These are phyloP conservation scores for Curvularia sp. DNA, from an alignment of 2,329 filamentous ascomycete species.

Conservation along the genomic window DNA sequence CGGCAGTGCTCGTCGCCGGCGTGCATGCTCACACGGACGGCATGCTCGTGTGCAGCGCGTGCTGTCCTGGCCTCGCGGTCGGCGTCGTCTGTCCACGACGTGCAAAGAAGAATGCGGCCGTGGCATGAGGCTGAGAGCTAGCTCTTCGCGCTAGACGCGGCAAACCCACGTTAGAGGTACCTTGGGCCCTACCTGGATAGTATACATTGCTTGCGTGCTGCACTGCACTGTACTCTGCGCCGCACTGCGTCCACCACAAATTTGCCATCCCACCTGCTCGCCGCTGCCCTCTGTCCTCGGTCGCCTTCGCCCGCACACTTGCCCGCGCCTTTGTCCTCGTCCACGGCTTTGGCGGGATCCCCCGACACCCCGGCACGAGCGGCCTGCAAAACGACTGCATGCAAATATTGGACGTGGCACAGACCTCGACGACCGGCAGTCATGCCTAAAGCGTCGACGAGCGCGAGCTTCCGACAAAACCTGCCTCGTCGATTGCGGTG, in stretches of 20 bases:
- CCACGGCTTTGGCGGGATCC: constrained; percentile 19
- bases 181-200: constrained; percentile 2
- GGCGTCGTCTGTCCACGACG: constrained; percentile 22
- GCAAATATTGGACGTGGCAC: constrained; percentile 48
- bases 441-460: constrained; percentile 34
- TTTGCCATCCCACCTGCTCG: no score
- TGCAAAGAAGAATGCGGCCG: constrained; percentile 35
- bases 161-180: constrained; percentile 30
- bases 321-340: neutral
- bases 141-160: constrained; percentile 36
- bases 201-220: neutral
- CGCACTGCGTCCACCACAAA: no score
- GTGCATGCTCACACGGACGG: neutral
- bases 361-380: constrained; percentile 26
- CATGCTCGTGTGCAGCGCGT: neutral
- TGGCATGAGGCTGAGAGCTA: constrained; percentile 43
- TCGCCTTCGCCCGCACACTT: no score
- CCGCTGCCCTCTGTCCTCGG: no score
- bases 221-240: neutral
- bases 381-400: constrained; percentile 37
- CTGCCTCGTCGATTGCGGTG: constrained; percentile 23
- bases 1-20: neutral
- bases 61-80: neutral
- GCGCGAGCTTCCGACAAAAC: constrained; percentile 26
- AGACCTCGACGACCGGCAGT: constrained; percentile 39